These are phyloP conservation scores for Vitis rotundifolia DNA, from an alignment of 164 flowering plant species.

Conservation along the genomic window DNA sequence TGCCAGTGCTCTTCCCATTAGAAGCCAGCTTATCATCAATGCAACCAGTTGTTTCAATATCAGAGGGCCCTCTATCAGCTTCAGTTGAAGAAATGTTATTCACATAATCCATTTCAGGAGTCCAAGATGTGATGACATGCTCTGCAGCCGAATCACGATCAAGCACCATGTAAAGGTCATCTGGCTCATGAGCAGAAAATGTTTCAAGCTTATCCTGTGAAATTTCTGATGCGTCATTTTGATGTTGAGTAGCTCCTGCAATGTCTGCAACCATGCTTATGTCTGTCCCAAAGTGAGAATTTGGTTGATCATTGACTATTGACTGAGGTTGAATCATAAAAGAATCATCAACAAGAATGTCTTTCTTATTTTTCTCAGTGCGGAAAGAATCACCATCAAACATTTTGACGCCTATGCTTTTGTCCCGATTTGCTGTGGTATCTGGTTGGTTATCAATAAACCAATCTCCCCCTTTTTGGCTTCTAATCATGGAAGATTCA, in stretches of 20 bases:
- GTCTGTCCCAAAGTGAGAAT: constrained; percentile 47
- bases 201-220: constrained; percentile 28
- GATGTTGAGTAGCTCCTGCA: constrained; percentile 31
- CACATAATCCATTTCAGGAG: constrained; percentile 66
- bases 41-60: constrained; percentile 28
- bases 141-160: constrained; percentile 52
- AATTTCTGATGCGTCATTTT: constrained; percentile 26
- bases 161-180: constrained; percentile 81
- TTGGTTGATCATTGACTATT: constrained; percentile 24
- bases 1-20: constrained; percentile 16
- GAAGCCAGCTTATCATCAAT: constrained; percentile 27
- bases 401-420: constrained; percentile 22
- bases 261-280: constrained; percentile 54
- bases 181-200: constrained; percentile 52
- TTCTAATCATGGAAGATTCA: constrained; percentile 37
- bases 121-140: constrained; percentile 52
- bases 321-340: constrained; percentile 61
- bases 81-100: constrained; percentile 29
- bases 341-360: constrained; percentile 63
- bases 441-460: constrained; percentile 41
- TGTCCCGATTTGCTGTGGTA: constrained; percentile 24
- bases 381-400: constrained; percentile 35
- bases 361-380: constrained; percentile 29
- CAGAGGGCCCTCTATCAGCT: constrained; percentile 27
- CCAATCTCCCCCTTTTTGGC: constrained; percentile 63